Base-by-base conservation (phyloP, 75 land plant genomes). In the Selaginella tamariscina region DNA sequence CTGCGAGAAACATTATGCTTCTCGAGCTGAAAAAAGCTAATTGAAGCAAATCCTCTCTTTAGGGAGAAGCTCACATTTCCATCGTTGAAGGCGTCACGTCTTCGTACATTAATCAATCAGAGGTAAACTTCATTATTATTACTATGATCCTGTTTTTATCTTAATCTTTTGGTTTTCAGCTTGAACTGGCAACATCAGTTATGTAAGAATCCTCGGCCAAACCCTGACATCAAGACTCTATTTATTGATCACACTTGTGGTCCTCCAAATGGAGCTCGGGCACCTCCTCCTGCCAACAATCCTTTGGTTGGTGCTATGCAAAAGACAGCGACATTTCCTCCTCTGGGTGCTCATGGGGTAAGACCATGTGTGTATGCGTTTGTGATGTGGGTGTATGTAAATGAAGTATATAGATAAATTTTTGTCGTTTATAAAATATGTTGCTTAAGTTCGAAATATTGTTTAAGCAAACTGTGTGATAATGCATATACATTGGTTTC, bases 181-280 rank as follows among this genome's bases (percentile, higher is more conserved):
- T 75, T 89, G 31, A 89, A 89, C 62, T 89, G 95, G 96, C 96
- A 91, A 79, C 96, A 91, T 71, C 86, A 83, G 65, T 82, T 88
- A 68, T 91, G 96, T 75, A 79, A 83, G 68, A 88, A 83, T 54
- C 96, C 96, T 11, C 76, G 85, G 18, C 82, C 82, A 0, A 90
- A 88, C 74, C 96, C 86, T 15, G 96, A 90, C 65, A 87, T 89
- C 24, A 89, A 82, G 72, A 90, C 92, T 21, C 80, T 87, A 5
- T 90, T 90, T 69, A 75, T 82, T 23, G 92, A 91, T 67, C 96
- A 88, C 66, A 75, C 79, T 15, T 91, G 96, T 80, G 81, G 74
- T 15, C 80, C 85, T 65, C 69, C 84, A 0, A 88, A 87, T 78
- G 96, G 88, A 26, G 70, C 92, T 23, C 82, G 79, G 24, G 79